These are phyloP conservation scores for Starmerella sp. DNA, from an alignment of 805 yeast species.

Conservation along the genomic window DNA sequence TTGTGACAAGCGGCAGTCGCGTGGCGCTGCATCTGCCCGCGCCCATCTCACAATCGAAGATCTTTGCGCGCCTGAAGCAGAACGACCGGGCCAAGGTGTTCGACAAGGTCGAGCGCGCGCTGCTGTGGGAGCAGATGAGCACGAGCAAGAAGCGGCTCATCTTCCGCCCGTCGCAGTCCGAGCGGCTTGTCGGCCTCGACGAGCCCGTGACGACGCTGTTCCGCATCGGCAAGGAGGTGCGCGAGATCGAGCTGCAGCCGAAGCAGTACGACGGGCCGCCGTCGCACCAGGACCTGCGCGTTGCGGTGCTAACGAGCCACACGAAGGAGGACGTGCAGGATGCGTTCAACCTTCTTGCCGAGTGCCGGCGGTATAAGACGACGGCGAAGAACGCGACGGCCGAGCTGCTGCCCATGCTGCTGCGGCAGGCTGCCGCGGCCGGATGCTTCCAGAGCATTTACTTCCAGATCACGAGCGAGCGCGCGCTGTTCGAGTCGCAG, in stretches of 20 bases:
- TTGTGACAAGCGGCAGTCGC: neutral
- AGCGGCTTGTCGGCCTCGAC: neutral
- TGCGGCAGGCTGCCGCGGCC: conserved; percentile 22
- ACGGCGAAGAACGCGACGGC: conserved; percentile 15
- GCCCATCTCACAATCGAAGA: conserved; percentile 1
- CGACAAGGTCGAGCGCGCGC: conserved; percentile 14
- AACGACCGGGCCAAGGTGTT: conserved; percentile 8
- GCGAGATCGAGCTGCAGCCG: conserved; percentile 14
- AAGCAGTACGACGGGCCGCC: conserved; percentile 24
- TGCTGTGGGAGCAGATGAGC: conserved; percentile 20
- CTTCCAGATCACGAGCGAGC: conserved; percentile 5
- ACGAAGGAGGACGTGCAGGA: conserved; percentile 19
- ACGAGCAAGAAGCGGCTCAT: conserved; percentile 18
- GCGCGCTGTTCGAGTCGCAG: conserved; percentile 1
- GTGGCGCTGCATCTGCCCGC: conserved; percentile 9
- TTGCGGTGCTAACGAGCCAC: conserved; percentile 14
- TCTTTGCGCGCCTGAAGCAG: conserved; percentile 12
- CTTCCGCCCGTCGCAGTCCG: conserved; percentile 23
- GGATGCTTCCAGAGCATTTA: conserved; percentile 18
- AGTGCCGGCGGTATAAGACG: conserved; percentile 17
- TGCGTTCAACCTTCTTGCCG: conserved; percentile 15
- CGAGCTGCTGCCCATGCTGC: conserved; percentile 18
- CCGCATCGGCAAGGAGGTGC: conserved; percentile 2
- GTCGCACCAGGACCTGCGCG: conserved; percentile 18
- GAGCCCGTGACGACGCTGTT: neutral